Evolutionary conservation across 805 yeast species (phyloP).

Genomic region (Wickerhamiella occidentalis): DNA sequence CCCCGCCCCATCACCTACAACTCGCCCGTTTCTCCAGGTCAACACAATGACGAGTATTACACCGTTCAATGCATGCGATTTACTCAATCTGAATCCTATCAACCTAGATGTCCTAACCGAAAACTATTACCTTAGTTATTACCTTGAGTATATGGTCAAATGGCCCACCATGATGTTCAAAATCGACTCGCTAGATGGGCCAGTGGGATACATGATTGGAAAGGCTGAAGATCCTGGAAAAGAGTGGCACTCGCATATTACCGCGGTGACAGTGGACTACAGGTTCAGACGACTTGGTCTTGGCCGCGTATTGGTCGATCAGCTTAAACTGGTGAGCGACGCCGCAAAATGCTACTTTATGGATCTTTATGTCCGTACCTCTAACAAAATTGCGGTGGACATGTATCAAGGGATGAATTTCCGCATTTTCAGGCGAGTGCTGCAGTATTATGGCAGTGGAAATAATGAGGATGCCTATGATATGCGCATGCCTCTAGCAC

Average conservation of each 20-base stretch:
- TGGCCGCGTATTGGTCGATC: slow-evolving; percentile 66
- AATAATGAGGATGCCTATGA: slow-evolving; percentile 70
- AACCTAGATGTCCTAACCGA: slow-evolving; percentile 87
- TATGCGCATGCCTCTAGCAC: slow-evolving; percentile 31
- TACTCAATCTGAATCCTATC: slow-evolving; percentile 58
- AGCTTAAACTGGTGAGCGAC: slow-evolving; percentile 62
- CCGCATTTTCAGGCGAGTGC: slow-evolving; percentile 70
- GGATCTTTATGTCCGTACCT: slow-evolving; percentile 84
- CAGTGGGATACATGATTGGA: slow-evolving; percentile 61
- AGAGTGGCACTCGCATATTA: slow-evolving; percentile 94
- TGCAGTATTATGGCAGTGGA: slow-evolving; percentile 65
- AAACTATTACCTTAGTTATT: slow-evolving; percentile 74
- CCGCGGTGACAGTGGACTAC: slow-evolving; percentile 85
- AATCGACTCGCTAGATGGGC: slow-evolving; percentile 24
- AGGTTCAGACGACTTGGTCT: slow-evolving; percentile 74
- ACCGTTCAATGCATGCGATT: slow-evolving; percentile 80
- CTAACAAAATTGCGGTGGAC: slow-evolving; percentile 65
- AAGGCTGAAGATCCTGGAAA: slow-evolving; percentile 77
- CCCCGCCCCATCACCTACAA: no score
- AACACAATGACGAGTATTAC: slow-evolving; percentile 68
- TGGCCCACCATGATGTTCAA: slow-evolving; percentile 91
- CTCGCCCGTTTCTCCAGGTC: no score
- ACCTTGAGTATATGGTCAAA: slow-evolving; percentile 63
- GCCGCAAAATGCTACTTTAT: slow-evolving; percentile 74
- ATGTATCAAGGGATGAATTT: slow-evolving; percentile 83